Evolutionary conservation across 1,284 basidiomycete species (phyloP), one percentile per base, ranked within the genome.

Genomic region (Phellinidium pouzarii): DNA sequence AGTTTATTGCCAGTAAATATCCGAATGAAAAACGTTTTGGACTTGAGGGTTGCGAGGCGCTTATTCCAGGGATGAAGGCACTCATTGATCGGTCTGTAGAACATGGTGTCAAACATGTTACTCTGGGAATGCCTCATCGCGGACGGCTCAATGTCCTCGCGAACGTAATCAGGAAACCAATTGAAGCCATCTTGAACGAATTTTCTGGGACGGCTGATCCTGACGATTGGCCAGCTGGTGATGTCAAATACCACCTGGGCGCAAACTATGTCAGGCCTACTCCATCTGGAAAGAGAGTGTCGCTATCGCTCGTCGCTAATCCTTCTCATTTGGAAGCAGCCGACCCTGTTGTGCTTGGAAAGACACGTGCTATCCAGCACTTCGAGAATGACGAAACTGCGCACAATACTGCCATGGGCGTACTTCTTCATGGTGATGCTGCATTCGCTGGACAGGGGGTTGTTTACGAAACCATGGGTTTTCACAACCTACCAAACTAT

Each of bases 21-120:
- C 96, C 96, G 60, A 99, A 97, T 73, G 96, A 99, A 77, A 99
- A 99, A 74, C 90, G 96, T 52, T 99, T 99, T 72, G 96, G 96
- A 71, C 82, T 99, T 50, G 96, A 99, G 71, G 96, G 96, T 58
- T 96, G 94, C 70, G 96, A 99, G 73, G 82, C 93, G 40, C 84
- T 99, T 62, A 91, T 99, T 64, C 96, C 96, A 43, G 96, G 96
- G 63, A 96, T 99, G 93, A 99, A 99, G 76, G 93, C 93, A 5
- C 82, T 99, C 62, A 97, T 99, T 61, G 96, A 99, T 71, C 88
- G 94, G 57, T 94, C 94, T 17, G 96, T 99, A 64, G 95, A 99
- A 62, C 79, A 90, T 61, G 96, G 96, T 50, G 87, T 97, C 62
- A 94, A 94, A 71, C 85, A 92, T 64, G 87, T 99, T 70, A 96